Evolutionary conservation across 352 stramenopile genomes (phyloP), one percentile per base, ranked within the genome.

Genomic region (Globisporangium alternatum): DNA sequence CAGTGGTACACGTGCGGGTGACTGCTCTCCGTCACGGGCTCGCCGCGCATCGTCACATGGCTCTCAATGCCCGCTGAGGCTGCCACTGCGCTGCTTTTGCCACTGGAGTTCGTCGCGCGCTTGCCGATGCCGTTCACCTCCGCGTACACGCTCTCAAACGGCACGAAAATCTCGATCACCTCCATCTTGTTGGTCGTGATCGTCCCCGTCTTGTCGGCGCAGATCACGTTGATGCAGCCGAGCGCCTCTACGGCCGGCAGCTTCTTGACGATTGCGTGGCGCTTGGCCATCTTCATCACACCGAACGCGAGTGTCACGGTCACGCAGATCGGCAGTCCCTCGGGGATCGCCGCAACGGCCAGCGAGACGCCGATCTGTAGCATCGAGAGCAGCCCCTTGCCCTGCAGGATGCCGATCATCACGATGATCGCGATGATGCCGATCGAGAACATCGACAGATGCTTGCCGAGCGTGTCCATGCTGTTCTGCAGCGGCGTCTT

Each of bases 391-490:
- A 98, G 82, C 0, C 93, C 89, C 62, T 98, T 93, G 61, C 95
- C 85, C 58, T 97, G 86, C 12, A 98, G 63, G 9, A 97, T 90
- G 8, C 97, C 96, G 22, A 98, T 82, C 15, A 98, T 44, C 28
- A 93, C 95, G 72, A 99, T 99, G 5, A 98, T 67, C 8, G 78
- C 83, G 74, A 99, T 99, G 15, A 98, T 84, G 22, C 80, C 79
- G 62, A 97, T 96, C 33, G 88, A 98, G 9, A 98, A 88, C 67
- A 97, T 92, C 51, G 91, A 98, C 19, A 99, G 74, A 49, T 97
- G 86, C 73, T 98, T 95, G 49, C 96, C 96, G 31, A 99, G 81
- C 56, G 96, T 91, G 78, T 99, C 97, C 89, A 99, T 99, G 68
- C 78, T 91, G 60, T 93, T 75, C 78, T 98, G 95, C 45, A 99